Conservation (phyloP, 2,329 filamentous ascomycete species). For the Didymellaceae sp. region DNA sequence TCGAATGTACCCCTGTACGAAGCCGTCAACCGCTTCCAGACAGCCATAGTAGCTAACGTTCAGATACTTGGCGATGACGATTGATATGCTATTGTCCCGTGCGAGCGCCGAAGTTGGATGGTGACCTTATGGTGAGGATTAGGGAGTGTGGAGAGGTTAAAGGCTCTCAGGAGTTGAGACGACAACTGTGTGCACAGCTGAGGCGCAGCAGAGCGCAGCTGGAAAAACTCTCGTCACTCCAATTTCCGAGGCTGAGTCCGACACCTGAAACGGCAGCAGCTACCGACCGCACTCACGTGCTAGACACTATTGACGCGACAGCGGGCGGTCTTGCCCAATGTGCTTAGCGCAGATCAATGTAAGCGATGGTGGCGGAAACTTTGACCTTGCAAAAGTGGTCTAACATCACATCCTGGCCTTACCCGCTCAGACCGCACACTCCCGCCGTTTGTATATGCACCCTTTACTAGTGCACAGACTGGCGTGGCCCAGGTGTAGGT, state of each 20-base stretch:
- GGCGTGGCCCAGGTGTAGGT: conserved; percentile 33
- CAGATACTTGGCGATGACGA: conserved; percentile 12
- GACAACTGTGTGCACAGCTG: conserved; percentile 8
- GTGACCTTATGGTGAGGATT: not conserved
- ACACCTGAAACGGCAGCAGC: conserved; percentile 17
- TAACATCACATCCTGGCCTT: conserved; percentile 21
- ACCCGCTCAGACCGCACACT: conserved; percentile 27
- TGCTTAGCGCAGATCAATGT: conserved; percentile 2
- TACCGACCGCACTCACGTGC: conserved; percentile 17
- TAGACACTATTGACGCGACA: conserved; percentile 12
- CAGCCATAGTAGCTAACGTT: conserved; percentile 31
- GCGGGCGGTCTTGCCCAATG: conserved; percentile 6
- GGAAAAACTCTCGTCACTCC: conserved; percentile 11
- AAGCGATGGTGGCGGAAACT: conserved; percentile 14
- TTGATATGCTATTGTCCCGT: not conserved
- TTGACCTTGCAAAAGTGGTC: conserved; percentile 17
- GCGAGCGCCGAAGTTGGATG: conserved; percentile 3
- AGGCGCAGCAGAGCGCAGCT: conserved; percentile 16
- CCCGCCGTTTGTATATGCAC: conserved; percentile 23
- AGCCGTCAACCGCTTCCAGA: conserved; percentile 29
- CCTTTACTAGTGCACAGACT: conserved; percentile 24
- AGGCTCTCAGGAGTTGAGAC: conserved; percentile 5
- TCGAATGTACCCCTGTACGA: conserved; percentile 49
- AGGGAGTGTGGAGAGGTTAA: not conserved
- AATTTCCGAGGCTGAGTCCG: conserved; percentile 18